phyloP scores from a whole-genome alignment of 2,329 filamentous ascomycete species.

The Talaromyces atroroseus region DNA sequence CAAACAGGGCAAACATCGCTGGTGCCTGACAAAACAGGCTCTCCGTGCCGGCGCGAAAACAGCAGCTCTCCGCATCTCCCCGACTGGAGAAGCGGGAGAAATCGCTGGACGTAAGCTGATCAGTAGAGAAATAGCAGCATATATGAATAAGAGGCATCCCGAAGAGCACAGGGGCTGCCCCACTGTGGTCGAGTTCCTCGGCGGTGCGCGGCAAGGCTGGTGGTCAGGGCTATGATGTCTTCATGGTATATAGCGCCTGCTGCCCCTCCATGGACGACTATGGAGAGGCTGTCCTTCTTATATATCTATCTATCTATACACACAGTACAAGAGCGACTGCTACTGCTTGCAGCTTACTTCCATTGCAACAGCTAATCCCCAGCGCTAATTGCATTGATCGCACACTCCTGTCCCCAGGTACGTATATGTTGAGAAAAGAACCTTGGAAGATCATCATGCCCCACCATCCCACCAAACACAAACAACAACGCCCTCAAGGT shows the following conservation, averaged over 20 bases:
- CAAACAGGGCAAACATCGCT: conserved; percentile 10
- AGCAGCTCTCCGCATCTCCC: conserved; percentile 22
- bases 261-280: background rate
- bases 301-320: too few relatives aligned
- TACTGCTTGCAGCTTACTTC: too few relatives aligned
- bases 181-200: conserved; percentile 35
- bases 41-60: background rate
- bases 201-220: conserved; percentile 18
- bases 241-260: background rate
- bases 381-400: too few relatives aligned
- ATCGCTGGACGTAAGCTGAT: conserved; percentile 24
- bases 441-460: background rate
- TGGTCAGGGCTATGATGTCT: background rate
- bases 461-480: conserved; percentile 12
- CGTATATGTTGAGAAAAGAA: background rate
- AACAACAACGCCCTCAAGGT: conserved; percentile 1
- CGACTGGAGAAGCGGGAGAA: conserved; percentile 34
- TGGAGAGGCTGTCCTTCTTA: too few relatives aligned
- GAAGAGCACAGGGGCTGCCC: conserved; percentile 24
- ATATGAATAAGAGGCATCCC: conserved; percentile 11
- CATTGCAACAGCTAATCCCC: background rate
- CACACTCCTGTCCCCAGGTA: background rate
- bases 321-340: too few relatives aligned
- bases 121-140: conserved; percentile 4
- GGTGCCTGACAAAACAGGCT: conserved; percentile 6